Percentiles rank a stretch among this genome's conserved stretches.
Conservation (phyloP, 2,329 filamentous ascomycete species). For the Pseudocercospora fijiensis region DNA sequence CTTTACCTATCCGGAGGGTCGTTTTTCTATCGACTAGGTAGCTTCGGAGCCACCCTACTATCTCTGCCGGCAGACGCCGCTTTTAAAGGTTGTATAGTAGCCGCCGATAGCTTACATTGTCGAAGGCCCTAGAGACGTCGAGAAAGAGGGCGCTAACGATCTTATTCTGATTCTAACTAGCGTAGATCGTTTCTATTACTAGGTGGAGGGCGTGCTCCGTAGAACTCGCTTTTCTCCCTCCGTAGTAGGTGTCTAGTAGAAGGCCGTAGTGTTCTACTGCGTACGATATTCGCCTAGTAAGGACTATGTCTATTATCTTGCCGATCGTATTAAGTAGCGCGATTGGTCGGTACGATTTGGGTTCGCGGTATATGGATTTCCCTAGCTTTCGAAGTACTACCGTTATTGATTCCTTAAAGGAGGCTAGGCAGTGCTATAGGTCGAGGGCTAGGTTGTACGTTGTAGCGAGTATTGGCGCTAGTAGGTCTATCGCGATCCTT, state of each 20-base stretch:
- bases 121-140: background rate
- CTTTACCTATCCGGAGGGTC: background rate
- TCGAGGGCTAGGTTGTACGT: background rate
- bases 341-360: background rate
- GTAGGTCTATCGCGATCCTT: background rate
- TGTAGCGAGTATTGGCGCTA: background rate
- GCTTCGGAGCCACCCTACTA: background rate
- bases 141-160: background rate
- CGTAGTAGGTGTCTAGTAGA: background rate
- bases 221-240: background rate
- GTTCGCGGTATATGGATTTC: background rate
- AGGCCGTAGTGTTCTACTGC: background rate
- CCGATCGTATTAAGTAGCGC: background rate
- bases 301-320: background rate
- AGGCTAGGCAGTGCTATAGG: background rate
- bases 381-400: background rate
- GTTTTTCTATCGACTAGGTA: background rate
- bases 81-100: background rate
- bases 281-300: background rate
- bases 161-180: background rate
- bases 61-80: background rate
- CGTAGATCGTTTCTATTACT: background rate
- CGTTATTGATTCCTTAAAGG: background rate
- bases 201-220: background rate
- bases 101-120: background rate